Base-by-base conservation (phyloP, 345 rosid species). In the Sisymbrium irio region DNA sequence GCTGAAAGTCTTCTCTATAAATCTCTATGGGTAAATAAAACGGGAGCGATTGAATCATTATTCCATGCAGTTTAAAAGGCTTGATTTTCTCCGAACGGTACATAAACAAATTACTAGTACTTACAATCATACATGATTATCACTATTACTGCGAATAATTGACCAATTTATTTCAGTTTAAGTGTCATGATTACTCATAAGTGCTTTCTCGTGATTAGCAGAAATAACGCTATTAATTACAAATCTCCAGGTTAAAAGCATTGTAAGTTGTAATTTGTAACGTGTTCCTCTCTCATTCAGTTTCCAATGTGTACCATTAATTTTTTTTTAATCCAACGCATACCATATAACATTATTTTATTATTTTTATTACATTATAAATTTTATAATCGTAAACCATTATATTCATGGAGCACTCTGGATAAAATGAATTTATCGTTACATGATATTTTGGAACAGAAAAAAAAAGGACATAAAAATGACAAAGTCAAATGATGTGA, bases 151-250 rank as follows among this genome's bases (percentile, higher is more conserved):
- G 44, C 14, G 51, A 62, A 63, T 69, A 53, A 76, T 70, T 54
- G 71, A 63, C 53, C 47, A 77, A 57, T 28, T 70, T 57, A 70
- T 57, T 47, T 19, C 45, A 32, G 45, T 54, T 45, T 27, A 69
- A 57, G 14, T 44, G 66, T 65, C 71, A 69, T 76, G 65, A 69
- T 69, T 77, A 54, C 62, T 37, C 72, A 30, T 64, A 56, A 77
- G 67, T 70, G 66, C 53, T 69, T 56, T 55, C 59, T 76, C 76
- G 76, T 70, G 72, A 77, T 70, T 55, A 77, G 45, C 80, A 62
- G 13, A 37, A 47, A 56, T 36, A 77, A 53, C 60, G 62, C n/a
- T 3, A 70, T 64, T 71, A 70, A 36, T 46, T 63, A 63, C 66
- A 63, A 77, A 55, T 62, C 75, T 62, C 79, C 65, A 63, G 5